Evolutionary conservation across 1,284 basidiomycete genomes (phyloP).

Genomic region (Gomphus sp.): DNA sequence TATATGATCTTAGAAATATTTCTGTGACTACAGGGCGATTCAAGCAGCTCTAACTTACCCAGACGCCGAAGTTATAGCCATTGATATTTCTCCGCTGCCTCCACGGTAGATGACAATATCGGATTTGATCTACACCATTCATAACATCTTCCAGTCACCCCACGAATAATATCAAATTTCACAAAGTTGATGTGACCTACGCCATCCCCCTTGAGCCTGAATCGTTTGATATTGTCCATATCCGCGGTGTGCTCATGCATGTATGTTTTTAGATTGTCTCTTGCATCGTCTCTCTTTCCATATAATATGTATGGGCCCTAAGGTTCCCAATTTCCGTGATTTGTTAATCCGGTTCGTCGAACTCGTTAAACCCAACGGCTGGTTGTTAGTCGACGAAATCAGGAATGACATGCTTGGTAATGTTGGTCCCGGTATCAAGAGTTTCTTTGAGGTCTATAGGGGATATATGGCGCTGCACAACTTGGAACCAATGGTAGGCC

Average conservation of each 20-base stretch:
- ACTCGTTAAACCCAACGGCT: slow-evolving; percentile 18
- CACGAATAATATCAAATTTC: slow-evolving; percentile 16
- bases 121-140: background rate
- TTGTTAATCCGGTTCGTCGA: slow-evolving; percentile 9
- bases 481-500: background rate
- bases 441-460: background rate
- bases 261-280: slow-evolving; percentile 7
- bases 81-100: slow-evolving; percentile 16
- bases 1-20: background rate
- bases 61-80: too few species aligned
- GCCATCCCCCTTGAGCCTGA: slow-evolving; percentile 10
- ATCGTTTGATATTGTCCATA: slow-evolving; percentile 19
- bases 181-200: slow-evolving; percentile 14
- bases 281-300: background rate
- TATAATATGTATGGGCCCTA: background rate
- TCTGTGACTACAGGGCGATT: too few species aligned
- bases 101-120: slow-evolving; percentile 11
- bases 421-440: background rate
- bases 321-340: slow-evolving; percentile 12
- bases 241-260: slow-evolving; percentile 17
- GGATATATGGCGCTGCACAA: background rate
- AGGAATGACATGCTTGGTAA: background rate
- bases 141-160: background rate
- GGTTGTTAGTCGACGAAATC: slow-evolving; percentile 17
- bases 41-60: too few species aligned